Base-by-base conservation (phyloP, 495 filamentous ascomycete genomes). In the Achaetomiella virescens region DNA sequence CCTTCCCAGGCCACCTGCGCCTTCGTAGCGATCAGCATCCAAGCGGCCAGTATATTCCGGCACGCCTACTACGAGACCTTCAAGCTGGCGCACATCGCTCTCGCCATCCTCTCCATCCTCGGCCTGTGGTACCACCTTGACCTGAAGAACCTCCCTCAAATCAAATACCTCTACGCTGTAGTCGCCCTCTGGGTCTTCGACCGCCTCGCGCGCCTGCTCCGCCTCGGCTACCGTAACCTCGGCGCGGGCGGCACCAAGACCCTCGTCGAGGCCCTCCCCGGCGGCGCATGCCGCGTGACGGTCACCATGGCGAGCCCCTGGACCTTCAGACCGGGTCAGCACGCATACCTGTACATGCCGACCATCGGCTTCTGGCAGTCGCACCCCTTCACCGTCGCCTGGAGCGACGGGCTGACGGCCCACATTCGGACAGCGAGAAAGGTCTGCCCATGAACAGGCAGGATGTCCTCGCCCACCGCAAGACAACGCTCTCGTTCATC, bases 31-130 rank as follows among this genome's bases (percentile, higher is more conserved):
- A 82, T 96, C 31, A 56, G 73, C 15, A 68, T 89, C 37, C 89
- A 93, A 65, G 86, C 90, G 2, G 78, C 81, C 11, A 91, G 89
- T 12, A 78, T 84, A 18, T 73, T 95, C 48, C 81, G 90, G 35
- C 90, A 95, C 69, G 88, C 89, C n/a, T 92, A 87, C 66, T 96
- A 95, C 67, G 90, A 95, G 68, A 84, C 79, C 0, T 96, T 96
- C 75, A 81, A 95, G 56, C 71, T 88, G 52, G 60, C 90, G 20
- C 90, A 96, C 66, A 90, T 93, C 53, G 64, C 81, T 7, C 79
- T 83, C 22, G 87, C 84, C 29, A 69, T 84, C 38, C 50, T 84
- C 18, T 76, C 84, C 4, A 75, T 91, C 59, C 65, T 85, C 44
- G 86, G 84, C 25, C 69, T 95, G 40, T 90, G 80, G 64, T 70